phyloP scores from a whole-genome alignment of 2,329 filamentous ascomycete genomes.

The Escovopsis weberi region DNA sequence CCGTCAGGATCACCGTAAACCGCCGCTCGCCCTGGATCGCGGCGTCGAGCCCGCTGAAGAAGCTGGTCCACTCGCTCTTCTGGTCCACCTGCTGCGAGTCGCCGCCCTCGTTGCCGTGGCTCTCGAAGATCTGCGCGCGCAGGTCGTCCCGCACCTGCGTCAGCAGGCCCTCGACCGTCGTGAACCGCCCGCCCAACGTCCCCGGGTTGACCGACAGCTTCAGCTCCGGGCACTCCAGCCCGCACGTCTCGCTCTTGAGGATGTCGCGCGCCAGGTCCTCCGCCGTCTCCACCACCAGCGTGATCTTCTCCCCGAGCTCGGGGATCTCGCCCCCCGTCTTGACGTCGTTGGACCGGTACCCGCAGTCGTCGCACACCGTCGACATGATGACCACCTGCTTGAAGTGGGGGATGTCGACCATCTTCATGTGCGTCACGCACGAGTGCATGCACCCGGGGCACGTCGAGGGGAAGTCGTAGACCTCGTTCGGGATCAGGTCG shows the following conservation, averaged over 20 bases:
- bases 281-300: conserved; percentile 50
- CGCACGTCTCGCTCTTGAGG: conserved; percentile 89
- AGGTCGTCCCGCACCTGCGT: conserved; percentile 88
- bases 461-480: conserved; percentile 82
- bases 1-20: conserved; percentile 72
- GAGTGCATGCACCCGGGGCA: conserved; percentile 82
- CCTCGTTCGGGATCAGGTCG: conserved; percentile 82
- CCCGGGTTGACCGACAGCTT: conserved; percentile 80
- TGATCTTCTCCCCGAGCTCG: conserved; percentile 71
- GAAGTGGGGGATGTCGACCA: conserved; percentile 96
- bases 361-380: conserved; percentile 81
- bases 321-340: conserved; percentile 94
- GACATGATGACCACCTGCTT: conserved; percentile 95
- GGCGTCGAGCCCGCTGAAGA: conserved; percentile 62
- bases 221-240: conserved; percentile 74
- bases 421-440: conserved; percentile 93
- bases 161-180: conserved; percentile 85
- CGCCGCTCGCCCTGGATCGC: conserved; percentile 69
- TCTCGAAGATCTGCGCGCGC: conserved; percentile 73
- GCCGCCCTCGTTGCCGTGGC: conserved; percentile 49
- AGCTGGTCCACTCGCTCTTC: conserved; percentile 60
- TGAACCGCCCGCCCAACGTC: conserved; percentile 90
- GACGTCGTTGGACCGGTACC: conserved; percentile 91
- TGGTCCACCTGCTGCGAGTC: conserved; percentile 60
- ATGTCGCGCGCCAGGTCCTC: conserved; percentile 83